Evolutionary conservation across 78 protist genomes (phyloP), one percentile per base, ranked within the genome.

Genomic region (Guillardia theta): DNA sequence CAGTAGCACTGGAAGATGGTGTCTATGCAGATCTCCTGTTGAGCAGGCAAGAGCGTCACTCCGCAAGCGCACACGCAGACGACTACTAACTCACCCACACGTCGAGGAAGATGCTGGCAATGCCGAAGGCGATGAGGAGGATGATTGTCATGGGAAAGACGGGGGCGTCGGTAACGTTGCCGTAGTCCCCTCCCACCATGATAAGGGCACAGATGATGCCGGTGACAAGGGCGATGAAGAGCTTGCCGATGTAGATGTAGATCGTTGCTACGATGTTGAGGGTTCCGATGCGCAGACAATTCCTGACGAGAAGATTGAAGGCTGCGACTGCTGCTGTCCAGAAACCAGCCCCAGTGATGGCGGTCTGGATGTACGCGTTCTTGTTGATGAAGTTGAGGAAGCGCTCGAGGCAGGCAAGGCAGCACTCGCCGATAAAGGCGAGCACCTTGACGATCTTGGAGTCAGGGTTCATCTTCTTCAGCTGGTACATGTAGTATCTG

Each of bases 341-440:
- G 19, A 24, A 64, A 64, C 48, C 12, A 30, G 48, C 24, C 37
- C 44, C 90, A 10, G 19, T 43, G 18, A 78, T 78, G 48, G 90
- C 10, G 90, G 43, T 24, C 90, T 78, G 90, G 93, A 98, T 97
- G 94, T 97, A 98, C 19, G 98, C 99, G 88, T 97, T 97, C 94
- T 96, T 94, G 95, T 93, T 95, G 54, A 98, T 93, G 88, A 96
- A 97, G 87, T 97, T 97, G 6, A 97, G 36, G 95, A 97, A 94
- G 46, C 96, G 77, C 95, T 98, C 98, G 45, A 98, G 87, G 87
- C 96, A 96, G 41, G 94, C 94, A 54, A 78, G 90, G 45, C 45
- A 37, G 90, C 90, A 78, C 90, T 78, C 90, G 45, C 90, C 90
- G 33, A 78, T 44, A 15, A 10, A 15, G 4, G 48, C 2, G 15